Conservation (phyloP, 2,329 filamentous ascomycete species). For the Colletotrichum liriopes region DNA sequence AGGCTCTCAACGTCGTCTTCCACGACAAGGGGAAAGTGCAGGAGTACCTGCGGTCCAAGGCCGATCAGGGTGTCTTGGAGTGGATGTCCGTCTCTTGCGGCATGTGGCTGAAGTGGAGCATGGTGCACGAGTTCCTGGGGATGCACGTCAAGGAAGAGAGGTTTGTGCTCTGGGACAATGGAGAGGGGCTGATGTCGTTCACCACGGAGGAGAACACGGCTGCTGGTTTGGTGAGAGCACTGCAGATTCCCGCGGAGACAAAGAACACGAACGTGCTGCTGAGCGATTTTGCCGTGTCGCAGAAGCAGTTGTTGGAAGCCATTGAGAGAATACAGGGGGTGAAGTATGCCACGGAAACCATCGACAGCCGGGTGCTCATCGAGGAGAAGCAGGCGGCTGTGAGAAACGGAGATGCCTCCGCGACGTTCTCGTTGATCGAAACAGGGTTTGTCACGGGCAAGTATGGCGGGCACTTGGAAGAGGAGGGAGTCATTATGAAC, state of each 20-base stretch:
- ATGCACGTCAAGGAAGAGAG: conserved; percentile 44
- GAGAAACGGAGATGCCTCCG: conserved; percentile 46
- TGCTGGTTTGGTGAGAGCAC: conserved; percentile 47
- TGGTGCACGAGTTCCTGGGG: conserved; percentile 40
- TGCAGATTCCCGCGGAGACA: conserved; percentile 49
- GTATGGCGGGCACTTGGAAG: conserved; percentile 52
- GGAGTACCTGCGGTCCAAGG: conserved; percentile 26
- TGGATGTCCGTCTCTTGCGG: conserved; percentile 39
- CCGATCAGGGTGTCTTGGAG: conserved; percentile 8
- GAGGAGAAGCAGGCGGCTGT: conserved; percentile 49
- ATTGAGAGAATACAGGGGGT: conserved; percentile 65
- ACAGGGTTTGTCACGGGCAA: conserved; percentile 51
- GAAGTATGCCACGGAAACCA: conserved; percentile 50
- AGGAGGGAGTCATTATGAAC: conserved; percentile 53
- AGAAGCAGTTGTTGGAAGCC: conserved; percentile 58
- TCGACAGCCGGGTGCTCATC: conserved; percentile 49
- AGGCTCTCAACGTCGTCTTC: conserved; percentile 27
- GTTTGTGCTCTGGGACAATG: conserved; percentile 53
- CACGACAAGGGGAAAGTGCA: conserved; percentile 43
- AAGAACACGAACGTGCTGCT: conserved; percentile 52
- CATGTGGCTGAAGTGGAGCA: conserved; percentile 42
- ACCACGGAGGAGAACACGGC: conserved; percentile 55
- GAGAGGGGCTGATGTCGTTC: conserved; percentile 51
- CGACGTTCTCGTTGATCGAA: conserved; percentile 50
- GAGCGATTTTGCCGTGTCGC: conserved; percentile 53